These are phyloP conservation scores for Suillus subluteus DNA, from an alignment of 768 basidiomycete species.

Conservation along the genomic window DNA sequence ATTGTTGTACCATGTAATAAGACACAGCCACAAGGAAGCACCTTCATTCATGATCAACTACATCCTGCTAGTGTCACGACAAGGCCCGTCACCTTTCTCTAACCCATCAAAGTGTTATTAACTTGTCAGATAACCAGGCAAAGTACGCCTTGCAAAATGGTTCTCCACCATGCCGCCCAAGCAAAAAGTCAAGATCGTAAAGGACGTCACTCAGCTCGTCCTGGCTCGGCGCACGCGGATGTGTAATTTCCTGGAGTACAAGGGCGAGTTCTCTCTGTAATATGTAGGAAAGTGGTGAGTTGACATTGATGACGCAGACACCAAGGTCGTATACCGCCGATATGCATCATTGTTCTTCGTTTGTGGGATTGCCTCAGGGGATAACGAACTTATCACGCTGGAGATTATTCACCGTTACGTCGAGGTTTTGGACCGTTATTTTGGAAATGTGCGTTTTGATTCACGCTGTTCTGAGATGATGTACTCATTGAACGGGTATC, in stretches of 20 bases:
- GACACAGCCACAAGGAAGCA: conserved; percentile 29
- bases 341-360: conserved; percentile 98
- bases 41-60: conserved; percentile 76
- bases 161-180: conserved; percentile 84
- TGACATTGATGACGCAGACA: conserved; percentile 44
- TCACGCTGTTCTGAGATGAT: background rate
- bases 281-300: conserved; percentile 19
- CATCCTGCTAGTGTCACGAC: conserved; percentile 90
- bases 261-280: conserved; percentile 59
- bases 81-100: conserved; percentile 56
- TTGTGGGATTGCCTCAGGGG: conserved; percentile 76
- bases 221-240: conserved; percentile 84
- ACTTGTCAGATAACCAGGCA: conserved; percentile 54
- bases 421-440: conserved; percentile 77
- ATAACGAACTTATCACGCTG: conserved; percentile 91
- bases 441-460: conserved; percentile 42
- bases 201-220: conserved; percentile 94
- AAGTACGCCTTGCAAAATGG: conserved; percentile 96
- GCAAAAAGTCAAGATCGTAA: conserved; percentile 87
- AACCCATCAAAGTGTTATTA: conserved; percentile 17
- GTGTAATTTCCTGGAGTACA: conserved; percentile 98
- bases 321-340: conserved; percentile 91
- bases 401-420: conserved; percentile 96
- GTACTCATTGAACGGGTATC: conserved; percentile 4
- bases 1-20: background rate